Base-by-base conservation (phyloP, 1,284 basidiomycete species). In the Exobasidium cylindrosporum region DNA sequence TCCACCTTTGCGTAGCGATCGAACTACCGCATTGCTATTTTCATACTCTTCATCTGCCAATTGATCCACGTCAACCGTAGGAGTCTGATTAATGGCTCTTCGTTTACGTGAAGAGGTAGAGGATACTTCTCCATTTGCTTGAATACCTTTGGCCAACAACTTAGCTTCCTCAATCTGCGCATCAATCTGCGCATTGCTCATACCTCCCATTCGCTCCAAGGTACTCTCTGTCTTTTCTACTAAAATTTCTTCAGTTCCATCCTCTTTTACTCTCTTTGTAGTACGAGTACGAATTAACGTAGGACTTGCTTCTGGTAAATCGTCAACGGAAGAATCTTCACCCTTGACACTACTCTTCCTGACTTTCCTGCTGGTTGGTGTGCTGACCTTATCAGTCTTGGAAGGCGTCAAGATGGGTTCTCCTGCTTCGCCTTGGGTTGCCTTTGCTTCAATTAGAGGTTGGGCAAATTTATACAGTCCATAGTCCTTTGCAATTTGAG, bases 401-500 rank as follows among this genome's bases (percentile, higher is more conserved):
- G 47, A 26, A 6, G 64, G 57, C 14, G 58, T 63, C 30, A 73
- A 69, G 52, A 77, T 50, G 29, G 70, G 73, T 4, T 58, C 58
- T n/a, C 70, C 68, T 14, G 69, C 59, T 40, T 68, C 67, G 24
- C 64, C 49, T 6, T 90, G 89, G 79, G 92, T 91, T 1, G 93
- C 92, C 1, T 81, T 76, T 4, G 93, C 90, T 24, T 86, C 84
- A 46, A 89, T 85, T 46, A 96, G 87, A 6, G 86, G 83, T 52
- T 84, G 80, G 63, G 90, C 85, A 68, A 90, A 83, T 30, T 83
- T 80, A 11, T 81, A 82, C 13, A 92, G 83, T n/a, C 78, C 80
- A 71, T 91, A 91, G 30, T 82, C 80, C 14, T 84, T 82, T 3
- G 87, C 87, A 43, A 97, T 83, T 46, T 81, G 74, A 65, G 86